Evolutionary conservation across 805 yeast genomes (phyloP).

Genomic region (Debaryomyces maramus): DNA sequence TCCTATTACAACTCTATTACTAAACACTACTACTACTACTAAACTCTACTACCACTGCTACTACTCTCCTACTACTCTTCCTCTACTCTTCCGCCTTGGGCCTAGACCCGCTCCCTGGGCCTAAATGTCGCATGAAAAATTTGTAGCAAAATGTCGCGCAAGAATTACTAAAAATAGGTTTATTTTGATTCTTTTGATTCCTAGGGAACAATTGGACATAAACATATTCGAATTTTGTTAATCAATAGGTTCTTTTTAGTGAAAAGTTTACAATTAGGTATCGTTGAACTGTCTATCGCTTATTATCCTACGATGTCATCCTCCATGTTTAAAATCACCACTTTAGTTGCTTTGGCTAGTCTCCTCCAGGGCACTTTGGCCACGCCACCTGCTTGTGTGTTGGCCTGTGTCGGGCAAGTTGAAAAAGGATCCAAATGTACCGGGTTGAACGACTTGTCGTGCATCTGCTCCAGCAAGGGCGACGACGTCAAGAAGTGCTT

Average conservation of each 20-base stretch:
- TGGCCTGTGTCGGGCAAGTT: conserved; percentile 83
- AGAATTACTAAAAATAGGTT: background rate
- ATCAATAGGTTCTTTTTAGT: background rate
- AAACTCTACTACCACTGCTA: no score
- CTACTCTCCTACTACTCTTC: no score
- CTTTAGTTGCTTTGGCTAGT: conserved; percentile 37
- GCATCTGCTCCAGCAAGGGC: conserved; percentile 65
- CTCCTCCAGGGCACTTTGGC: conserved; percentile 52
- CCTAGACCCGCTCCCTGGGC: no score
- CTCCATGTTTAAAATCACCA: conserved; percentile 21
- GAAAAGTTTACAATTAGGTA: background rate
- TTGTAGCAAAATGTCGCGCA: background rate
- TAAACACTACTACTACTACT: no score
- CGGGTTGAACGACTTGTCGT: conserved; percentile 61
- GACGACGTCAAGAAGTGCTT: conserved; percentile 61
- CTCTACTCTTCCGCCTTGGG: no score
- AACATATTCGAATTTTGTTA: background rate
- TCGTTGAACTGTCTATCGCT: conserved; percentile 8
- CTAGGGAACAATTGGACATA: conserved; percentile 1
- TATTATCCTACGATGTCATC: conserved; percentile 6
- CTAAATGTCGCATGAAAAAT: conserved; percentile 7
- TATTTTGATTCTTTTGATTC: background rate
- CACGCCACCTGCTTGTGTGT: conserved; percentile 87
- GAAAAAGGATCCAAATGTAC: conserved; percentile 56
- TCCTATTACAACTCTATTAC: no score